phyloP scores from a whole-genome alignment of 305 asterid genomes.

The Solanum aculeatissimum region DNA sequence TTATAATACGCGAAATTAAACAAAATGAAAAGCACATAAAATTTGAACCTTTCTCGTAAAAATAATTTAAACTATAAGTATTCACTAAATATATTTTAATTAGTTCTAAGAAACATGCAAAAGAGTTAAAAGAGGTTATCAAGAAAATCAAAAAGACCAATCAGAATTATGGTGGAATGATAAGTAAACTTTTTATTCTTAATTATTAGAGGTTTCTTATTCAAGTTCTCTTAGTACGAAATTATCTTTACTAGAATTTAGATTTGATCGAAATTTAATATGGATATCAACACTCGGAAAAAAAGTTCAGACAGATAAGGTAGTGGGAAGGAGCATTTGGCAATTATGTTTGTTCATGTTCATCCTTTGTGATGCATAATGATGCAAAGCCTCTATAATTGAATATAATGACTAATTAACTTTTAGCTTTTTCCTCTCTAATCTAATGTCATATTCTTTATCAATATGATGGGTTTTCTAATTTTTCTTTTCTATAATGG shows the following conservation, averaged over 20 bases:
- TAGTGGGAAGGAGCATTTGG: not conserved
- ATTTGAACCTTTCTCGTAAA: too few relatives aligned
- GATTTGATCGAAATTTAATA: not conserved
- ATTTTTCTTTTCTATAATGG: not conserved
- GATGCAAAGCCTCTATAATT: not conserved
- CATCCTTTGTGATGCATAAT: not conserved
- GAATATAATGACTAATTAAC: not conserved
- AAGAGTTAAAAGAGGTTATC: not conserved
- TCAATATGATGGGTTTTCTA: not conserved
- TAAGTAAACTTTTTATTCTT: not conserved
- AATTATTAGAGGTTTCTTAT: rapidly evolving
- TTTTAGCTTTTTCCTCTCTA: not conserved
- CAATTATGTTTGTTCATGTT: not conserved
- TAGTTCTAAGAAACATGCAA: not conserved
- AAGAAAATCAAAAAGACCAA: rapidly evolving
- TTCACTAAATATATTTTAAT: not conserved
- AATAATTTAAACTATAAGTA: too few relatives aligned
- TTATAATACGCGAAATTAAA: not conserved
- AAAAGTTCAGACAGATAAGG: not conserved
- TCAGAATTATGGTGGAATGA: not conserved
- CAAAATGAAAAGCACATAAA: not conserved
- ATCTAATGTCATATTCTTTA: not conserved
- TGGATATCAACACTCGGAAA: rapidly evolving
- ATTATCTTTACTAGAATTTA: not conserved
- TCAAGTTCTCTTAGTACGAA: rapidly evolving